Evolutionary conservation across 1,139 yeast species (phyloP).

Genomic region (Nakaseomyces uthaithaninus): DNA sequence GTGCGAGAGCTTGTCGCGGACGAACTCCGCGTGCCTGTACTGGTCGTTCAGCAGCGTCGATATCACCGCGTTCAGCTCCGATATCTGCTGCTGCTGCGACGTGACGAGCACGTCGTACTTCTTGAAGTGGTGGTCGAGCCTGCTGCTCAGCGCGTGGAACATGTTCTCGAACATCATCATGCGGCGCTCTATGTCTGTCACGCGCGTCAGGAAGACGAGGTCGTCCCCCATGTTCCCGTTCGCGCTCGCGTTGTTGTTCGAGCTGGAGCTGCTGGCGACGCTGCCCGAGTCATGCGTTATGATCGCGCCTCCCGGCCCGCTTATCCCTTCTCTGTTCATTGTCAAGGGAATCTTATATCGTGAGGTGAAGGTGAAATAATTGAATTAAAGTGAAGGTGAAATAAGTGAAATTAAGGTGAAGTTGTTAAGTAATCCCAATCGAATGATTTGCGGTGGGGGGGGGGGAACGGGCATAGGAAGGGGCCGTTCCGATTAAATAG

Average conservation of each 20-base stretch:
- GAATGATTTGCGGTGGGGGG: too few species aligned
- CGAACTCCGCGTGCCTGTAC: slow-evolving; percentile 22
- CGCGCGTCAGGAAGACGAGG: slow-evolving; percentile 15
- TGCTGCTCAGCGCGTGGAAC: slow-evolving; percentile 28
- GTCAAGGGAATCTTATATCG: too few species aligned
- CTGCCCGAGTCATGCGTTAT: slow-evolving; percentile 1
- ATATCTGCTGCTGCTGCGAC: slow-evolving; percentile 30
- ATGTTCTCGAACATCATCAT: slow-evolving; percentile 27
- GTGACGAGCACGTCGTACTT: slow-evolving; percentile 26
- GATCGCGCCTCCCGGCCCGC: slow-evolving; percentile 6
- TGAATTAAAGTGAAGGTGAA: too few species aligned
- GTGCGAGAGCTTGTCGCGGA: slow-evolving; percentile 23
- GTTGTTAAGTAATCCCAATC: too few species aligned
- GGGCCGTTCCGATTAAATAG: too few species aligned
- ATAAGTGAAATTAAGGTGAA: too few species aligned
- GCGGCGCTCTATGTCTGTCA: slow-evolving; percentile 26
- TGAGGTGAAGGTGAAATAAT: too few species aligned
- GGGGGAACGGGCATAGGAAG: too few species aligned
- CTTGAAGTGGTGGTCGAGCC: slow-evolving; percentile 29
- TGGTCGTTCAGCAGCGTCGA: slow-evolving; percentile 27
- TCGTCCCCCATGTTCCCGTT: slow-evolving; percentile 7
- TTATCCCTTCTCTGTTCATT: slow-evolving; percentile 7
- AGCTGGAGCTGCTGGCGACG: slow-evolving; percentile 1
- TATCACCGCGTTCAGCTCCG: slow-evolving; percentile 23
- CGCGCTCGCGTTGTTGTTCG: background rate